Evolutionary conservation across 805 yeast genomes (phyloP).

Genomic region (Torulaspora franciscae): DNA sequence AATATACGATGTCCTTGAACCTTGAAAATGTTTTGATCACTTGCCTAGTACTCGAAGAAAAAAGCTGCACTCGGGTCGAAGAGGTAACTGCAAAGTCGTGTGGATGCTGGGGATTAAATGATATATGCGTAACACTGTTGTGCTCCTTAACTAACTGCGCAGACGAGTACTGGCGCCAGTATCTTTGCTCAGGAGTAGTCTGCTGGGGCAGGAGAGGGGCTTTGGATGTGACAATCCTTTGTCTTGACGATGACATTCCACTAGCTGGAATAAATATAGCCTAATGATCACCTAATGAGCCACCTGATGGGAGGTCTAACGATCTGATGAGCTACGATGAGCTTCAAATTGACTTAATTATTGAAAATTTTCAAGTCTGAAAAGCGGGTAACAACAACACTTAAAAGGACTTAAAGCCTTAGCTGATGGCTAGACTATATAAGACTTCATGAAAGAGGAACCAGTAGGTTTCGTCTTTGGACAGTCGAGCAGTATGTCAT

Average conservation of each 20-base stretch:
- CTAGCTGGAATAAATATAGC: not conserved
- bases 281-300: not conserved
- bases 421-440: not conserved
- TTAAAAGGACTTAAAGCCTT: not conserved
- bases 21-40: slow-evolving; percentile 79
- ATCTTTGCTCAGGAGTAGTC: slow-evolving; percentile 87
- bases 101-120: slow-evolving; percentile 80
- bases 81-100: slow-evolving; percentile 92
- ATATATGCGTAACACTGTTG: slow-evolving; percentile 81
- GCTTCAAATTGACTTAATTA: slow-evolving; percentile 2
- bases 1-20: slow-evolving; percentile 86
- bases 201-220: slow-evolving; percentile 71
- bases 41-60: slow-evolving; percentile 90
- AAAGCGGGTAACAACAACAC: not conserved
- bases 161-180: slow-evolving; percentile 82
- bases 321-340: slow-evolving; percentile 5
- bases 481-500: slow-evolving; percentile 15
- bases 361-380: slow-evolving; percentile 6
- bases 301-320: not conserved
- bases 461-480: too few species aligned
- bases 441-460: too few species aligned
- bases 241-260: slow-evolving; percentile 67
- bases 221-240: slow-evolving; percentile 59
- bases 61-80: slow-evolving; percentile 85
- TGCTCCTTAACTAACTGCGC: slow-evolving; percentile 92